phyloP scores from a whole-genome alignment of 2,329 filamentous ascomycete species.

The Pestalotiopsis sp. region DNA sequence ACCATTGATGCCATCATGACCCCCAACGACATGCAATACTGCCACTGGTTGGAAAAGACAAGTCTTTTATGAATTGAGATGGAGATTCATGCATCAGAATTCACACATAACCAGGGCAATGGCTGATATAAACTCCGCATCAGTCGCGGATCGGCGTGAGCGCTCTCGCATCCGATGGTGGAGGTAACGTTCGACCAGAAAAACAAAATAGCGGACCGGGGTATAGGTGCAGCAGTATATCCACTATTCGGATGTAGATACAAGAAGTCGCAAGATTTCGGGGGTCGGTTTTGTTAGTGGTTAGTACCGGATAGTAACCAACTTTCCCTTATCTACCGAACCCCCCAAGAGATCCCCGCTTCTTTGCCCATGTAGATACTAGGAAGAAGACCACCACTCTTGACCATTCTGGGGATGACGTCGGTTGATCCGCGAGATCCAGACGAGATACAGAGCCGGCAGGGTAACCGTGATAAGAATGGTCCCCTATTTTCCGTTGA shows the following conservation, averaged over 20 bases:
- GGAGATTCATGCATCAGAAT: background rate
- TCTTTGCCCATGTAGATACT: background rate
- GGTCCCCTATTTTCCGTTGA: background rate
- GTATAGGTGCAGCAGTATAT: background rate
- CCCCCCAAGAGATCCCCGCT: slow-evolving; percentile 3
- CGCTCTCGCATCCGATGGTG: background rate
- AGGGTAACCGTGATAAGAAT: slow-evolving; percentile 4
- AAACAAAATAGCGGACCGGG: background rate
- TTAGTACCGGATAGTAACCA: background rate
- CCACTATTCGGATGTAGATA: background rate
- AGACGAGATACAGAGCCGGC: background rate
- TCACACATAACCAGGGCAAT: background rate
- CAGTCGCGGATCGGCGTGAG: background rate
- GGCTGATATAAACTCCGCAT: background rate
- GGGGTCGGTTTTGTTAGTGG: background rate
- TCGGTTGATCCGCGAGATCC: background rate
- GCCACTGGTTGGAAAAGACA: background rate
- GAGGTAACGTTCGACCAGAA: background rate
- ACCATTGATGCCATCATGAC: background rate
- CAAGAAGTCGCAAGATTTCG: background rate
- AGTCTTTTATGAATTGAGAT: background rate
- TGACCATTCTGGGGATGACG: slow-evolving; percentile 2
- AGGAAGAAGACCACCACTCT: slow-evolving; percentile 2
- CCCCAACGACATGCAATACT: background rate
- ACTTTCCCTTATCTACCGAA: slow-evolving; percentile 5